A percentile compares a stretch with the other conserved stretches of the same genome.
Evolutionary conservation across 176 grass and related monocot species (phyloP).

Genomic region (Ananas comosus): DNA sequence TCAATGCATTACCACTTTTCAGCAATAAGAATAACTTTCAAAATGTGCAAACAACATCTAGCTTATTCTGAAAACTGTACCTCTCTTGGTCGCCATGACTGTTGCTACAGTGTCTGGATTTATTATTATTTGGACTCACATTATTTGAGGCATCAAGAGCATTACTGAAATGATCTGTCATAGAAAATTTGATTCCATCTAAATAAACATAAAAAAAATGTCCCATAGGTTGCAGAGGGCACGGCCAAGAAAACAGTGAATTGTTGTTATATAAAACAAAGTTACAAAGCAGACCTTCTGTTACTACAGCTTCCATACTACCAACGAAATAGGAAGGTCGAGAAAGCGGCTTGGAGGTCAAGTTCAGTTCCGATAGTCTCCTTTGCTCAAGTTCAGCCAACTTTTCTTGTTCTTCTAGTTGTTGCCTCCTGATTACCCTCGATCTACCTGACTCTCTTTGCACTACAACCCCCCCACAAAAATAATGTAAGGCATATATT

Average conservation of each 20-base stretch:
- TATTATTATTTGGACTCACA: slow-evolving; percentile 24
- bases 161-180: slow-evolving; percentile 11
- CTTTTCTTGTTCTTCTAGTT: slow-evolving; percentile 14
- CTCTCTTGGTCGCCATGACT: slow-evolving; percentile 30
- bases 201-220: background rate
- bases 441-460: slow-evolving; percentile 30
- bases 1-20: background rate
- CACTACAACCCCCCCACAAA: background rate
- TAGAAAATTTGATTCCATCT: slow-evolving; percentile 25
- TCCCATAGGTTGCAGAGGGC: background rate
- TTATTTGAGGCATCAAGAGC: slow-evolving; percentile 4
- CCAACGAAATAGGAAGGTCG: slow-evolving; percentile 25
- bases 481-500: background rate
- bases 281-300: background rate
- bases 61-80: background rate
- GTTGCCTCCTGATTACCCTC: slow-evolving; percentile 27
- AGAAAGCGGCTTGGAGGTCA: background rate
- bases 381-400: slow-evolving; percentile 34
- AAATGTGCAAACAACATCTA: background rate
- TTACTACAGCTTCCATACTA: slow-evolving; percentile 24
- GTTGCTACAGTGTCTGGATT: slow-evolving; percentile 19
- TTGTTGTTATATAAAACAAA: background rate
- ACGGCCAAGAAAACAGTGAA: background rate
- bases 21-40: background rate
- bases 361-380: slow-evolving; percentile 2